Conservation (phyloP, 2,329 filamentous ascomycete species). For the Aureobasidium sp. region DNA sequence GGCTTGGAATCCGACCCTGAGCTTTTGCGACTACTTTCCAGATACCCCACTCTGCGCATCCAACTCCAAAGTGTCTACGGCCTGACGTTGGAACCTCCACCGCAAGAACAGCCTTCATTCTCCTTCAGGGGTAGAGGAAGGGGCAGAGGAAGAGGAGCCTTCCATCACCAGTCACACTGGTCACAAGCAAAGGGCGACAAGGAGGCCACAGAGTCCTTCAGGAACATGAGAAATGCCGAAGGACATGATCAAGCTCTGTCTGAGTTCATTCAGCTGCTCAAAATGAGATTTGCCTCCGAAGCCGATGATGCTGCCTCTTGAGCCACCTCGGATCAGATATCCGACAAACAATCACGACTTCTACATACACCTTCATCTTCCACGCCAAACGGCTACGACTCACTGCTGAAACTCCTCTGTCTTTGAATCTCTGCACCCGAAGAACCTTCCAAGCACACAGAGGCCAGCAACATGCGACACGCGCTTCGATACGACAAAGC, state of each 20-base stretch:
- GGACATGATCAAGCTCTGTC: conserved; percentile 30
- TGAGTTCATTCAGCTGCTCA: conserved; percentile 37
- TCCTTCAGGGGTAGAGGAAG: conserved; percentile 8
- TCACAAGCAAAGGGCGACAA: conserved; percentile 30
- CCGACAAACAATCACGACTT: neutral
- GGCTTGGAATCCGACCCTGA: conserved; percentile 26
- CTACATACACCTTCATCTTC: too few relatives aligned
- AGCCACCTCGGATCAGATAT: neutral
- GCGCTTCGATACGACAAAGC: neutral
- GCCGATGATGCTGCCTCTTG: neutral
- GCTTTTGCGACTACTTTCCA: conserved; percentile 25
- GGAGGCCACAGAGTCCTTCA: conserved; percentile 23
- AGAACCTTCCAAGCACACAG: too few relatives aligned
- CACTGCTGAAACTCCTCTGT: too few relatives aligned
- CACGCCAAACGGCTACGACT: too few relatives aligned
- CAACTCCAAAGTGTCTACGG: conserved; percentile 28
- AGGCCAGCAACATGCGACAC: neutral
- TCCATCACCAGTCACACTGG: conserved; percentile 24
- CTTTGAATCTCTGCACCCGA: too few relatives aligned
- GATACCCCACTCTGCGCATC: conserved; percentile 25
- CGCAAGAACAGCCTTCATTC: conserved; percentile 19
- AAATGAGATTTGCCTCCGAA: conserved; percentile 28
- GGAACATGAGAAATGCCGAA: conserved; percentile 21
- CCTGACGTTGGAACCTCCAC: conserved; percentile 28
- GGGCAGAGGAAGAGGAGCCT: conserved; percentile 17